Base-by-base conservation (phyloP, 2,329 filamentous ascomycete genomes). In the Pseudogymnoascus sp. region DNA sequence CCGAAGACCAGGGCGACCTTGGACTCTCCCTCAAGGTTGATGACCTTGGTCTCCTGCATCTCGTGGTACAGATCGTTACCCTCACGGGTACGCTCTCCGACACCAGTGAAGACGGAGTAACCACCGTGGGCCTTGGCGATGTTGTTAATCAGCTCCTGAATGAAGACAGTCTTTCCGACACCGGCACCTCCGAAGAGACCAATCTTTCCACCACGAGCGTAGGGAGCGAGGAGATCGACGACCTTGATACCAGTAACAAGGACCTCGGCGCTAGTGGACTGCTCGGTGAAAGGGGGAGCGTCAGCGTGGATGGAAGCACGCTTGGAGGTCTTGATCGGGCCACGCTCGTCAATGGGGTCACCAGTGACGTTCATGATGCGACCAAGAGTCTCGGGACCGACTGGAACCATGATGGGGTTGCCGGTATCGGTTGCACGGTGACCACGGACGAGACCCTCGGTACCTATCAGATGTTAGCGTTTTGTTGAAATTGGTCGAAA, bases 51-150 rank as follows among this genome's bases (percentile, higher is more conserved):
- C 84, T 99, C 93, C 85, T 97, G 94, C 94, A 99, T 99, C 87
- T 99, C 94, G 84, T 99, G 93, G 89, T 99, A 99, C 85, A 99
- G 81, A 88, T 99, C 94, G 88, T 99, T 99, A 87, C 94, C 94
- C 88, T 99, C 94, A 91, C 94, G 94, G 78, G 94, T 99, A 85
- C 94, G 93, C 89, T 99, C 94, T 79, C 94, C 94, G 82, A 99
- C 94, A 93, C 94, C 94, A 77, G 92, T 96, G 89, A 99, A 99
- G 78, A 99, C 94, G 72, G 94, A 99, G 90, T 96, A 99, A 96
- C 94, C 94, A 96, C 94, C 94, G 85, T 99, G 94, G 74, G 94
- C 94, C 88, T 97, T 97, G 82, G 94, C 94, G 77, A 99, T 97
- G 89, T 99, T 99, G 92, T 99, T 99, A 84, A 99, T 99, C 78